Evolutionary conservation across 2,329 filamentous ascomycete genomes (phyloP).

Genomic region (Aureobasidium pullulans): DNA sequence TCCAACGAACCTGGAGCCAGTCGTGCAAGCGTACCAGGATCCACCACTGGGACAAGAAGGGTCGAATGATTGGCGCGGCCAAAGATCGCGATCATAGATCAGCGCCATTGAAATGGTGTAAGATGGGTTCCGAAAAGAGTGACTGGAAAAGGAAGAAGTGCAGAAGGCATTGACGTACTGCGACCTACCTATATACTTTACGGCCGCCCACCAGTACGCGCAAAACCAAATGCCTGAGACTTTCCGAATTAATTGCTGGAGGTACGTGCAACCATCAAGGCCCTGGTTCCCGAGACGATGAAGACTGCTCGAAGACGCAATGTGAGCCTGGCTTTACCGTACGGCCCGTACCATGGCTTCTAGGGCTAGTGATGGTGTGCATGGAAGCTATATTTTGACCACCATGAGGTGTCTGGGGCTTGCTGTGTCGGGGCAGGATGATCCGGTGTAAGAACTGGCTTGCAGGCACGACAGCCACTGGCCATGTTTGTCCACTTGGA

Average conservation of each 20-base stretch:
- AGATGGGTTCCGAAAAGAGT: neutral
- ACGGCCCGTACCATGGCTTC: constrained; percentile 10
- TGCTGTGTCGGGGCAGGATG: neutral
- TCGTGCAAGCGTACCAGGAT: constrained; percentile 4
- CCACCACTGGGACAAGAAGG: constrained; percentile 9
- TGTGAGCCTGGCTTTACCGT: constrained; percentile 5
- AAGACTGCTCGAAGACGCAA: neutral
- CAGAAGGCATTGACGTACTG: neutral
- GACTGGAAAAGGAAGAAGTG: neutral
- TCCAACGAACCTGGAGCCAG: constrained; percentile 11
- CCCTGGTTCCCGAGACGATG: neutral
- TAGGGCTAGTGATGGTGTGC: neutral
- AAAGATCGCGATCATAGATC: neutral
- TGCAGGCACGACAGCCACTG: neutral
- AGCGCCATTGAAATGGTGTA: constrained; percentile 1
- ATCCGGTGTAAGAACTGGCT: neutral
- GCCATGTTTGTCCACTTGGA: neutral
- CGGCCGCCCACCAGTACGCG: constrained; percentile 4
- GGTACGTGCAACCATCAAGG: constrained; percentile 9
- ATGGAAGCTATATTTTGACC: neutral
- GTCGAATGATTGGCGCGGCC: constrained; percentile 5
- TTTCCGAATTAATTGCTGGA: constrained; percentile 8
- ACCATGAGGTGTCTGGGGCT: neutral
- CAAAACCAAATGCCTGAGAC: constrained; percentile 1
- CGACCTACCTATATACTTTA: constrained; percentile 7